Percentiles rank a stretch among this genome's conserved stretches.
Evolutionary conservation across 768 basidiomycete genomes (phyloP).

Genomic region (Suillus lakei): DNA sequence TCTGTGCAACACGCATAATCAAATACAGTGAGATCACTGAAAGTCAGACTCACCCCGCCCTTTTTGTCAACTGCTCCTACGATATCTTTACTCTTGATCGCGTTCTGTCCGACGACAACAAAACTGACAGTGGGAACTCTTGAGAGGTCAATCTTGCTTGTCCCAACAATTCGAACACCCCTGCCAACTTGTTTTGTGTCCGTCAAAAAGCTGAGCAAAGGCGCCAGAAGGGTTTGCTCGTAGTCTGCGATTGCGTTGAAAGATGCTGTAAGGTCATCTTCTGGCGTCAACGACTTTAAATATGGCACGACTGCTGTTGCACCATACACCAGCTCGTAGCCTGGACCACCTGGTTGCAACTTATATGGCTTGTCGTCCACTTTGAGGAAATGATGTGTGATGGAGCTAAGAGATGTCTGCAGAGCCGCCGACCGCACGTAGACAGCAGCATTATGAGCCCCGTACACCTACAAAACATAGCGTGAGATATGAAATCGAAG

Average conservation of each 20-base stretch:
- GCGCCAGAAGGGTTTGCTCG: constrained; percentile 61
- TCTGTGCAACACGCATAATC: constrained; percentile 41
- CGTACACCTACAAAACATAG: constrained; percentile 61
- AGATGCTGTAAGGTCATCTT: constrained; percentile 49
- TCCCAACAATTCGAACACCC: constrained; percentile 73
- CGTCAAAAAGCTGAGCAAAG: constrained; percentile 60
- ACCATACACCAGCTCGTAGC: constrained; percentile 72
- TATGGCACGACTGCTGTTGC: constrained; percentile 66
- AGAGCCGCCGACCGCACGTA: constrained; percentile 60
- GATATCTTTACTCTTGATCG: constrained; percentile 64
- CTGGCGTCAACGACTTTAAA: constrained; percentile 60
- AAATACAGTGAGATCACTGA: constrained; percentile 2
- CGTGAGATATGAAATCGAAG: not conserved
- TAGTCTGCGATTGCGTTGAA: constrained; percentile 64
- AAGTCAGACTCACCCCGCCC: constrained; percentile 54
- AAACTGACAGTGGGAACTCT: constrained; percentile 77
- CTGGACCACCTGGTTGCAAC: constrained; percentile 74
- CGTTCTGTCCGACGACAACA: constrained; percentile 61
- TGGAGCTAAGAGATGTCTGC: constrained; percentile 53
- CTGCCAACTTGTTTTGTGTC: constrained; percentile 51
- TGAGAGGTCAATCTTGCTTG: constrained; percentile 44
- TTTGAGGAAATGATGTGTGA: constrained; percentile 74
- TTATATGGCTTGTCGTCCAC: constrained; percentile 55
- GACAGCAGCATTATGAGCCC: constrained; percentile 69
- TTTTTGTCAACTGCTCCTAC: constrained; percentile 68